Evolutionary conservation across 1,139 yeast genomes (phyloP).

Genomic region (Torulaspora globosa): DNA sequence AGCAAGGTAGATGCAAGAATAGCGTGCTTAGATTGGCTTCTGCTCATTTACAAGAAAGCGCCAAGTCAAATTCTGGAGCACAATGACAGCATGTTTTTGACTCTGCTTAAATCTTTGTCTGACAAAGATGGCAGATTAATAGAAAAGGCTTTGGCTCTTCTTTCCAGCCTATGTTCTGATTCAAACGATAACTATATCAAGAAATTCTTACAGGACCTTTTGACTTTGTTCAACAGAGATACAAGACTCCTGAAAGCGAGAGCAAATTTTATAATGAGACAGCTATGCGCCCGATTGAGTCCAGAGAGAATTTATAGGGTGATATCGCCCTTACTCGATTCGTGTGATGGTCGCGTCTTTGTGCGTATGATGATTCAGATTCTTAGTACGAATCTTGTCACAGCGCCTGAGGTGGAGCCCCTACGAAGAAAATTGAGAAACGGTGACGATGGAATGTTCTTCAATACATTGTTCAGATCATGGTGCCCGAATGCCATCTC

Average conservation of each 20-base stretch:
- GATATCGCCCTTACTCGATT: constrained; percentile 69
- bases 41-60: constrained; percentile 71
- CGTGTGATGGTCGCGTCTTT: constrained; percentile 63
- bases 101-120: constrained; percentile 72
- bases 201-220: constrained; percentile 67
- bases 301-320: constrained; percentile 82
- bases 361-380: constrained; percentile 81
- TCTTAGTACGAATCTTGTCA: constrained; percentile 79
- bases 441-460: constrained; percentile 65
- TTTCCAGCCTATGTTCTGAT: constrained; percentile 74
- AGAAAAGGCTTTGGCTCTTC: constrained; percentile 54
- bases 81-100: constrained; percentile 67
- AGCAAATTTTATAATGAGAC: constrained; percentile 81
- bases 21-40: constrained; percentile 88
- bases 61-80: constrained; percentile 58
- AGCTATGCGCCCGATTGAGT: constrained; percentile 73
- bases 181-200: constrained; percentile 76
- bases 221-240: constrained; percentile 66
- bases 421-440: constrained; percentile 65
- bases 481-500: constrained; percentile 96
- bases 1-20: constrained; percentile 79
- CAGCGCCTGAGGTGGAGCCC: constrained; percentile 73
- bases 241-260: constrained; percentile 59
- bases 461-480: constrained; percentile 73
- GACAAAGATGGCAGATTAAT: constrained; percentile 87